Base-by-base conservation (phyloP, 768 basidiomycete species). In the Mycena maculata region DNA sequence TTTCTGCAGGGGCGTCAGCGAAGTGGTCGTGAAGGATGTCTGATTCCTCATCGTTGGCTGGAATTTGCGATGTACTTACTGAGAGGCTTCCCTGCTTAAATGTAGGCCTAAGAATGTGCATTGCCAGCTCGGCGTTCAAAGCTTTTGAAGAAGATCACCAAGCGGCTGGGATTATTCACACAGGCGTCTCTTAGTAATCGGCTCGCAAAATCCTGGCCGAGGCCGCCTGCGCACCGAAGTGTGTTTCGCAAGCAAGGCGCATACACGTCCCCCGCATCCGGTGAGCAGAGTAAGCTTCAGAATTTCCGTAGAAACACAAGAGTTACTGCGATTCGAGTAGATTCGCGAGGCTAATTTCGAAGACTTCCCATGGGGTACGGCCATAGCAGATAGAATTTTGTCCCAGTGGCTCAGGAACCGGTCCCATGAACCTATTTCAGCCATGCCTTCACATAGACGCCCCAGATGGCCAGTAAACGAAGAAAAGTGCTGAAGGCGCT, bases 1-100 rank as follows among this genome's bases (percentile, higher is more conserved):
- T 18, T 55, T 63, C 25, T 60, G 57, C 16, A 68, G 20, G 15
- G 67, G 63, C 20, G 39, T 45, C 15, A 42, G 18, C 22, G 52
- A n/a, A 30, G 18, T 45, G 22, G 2, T 22, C 23, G 52, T 4
- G 20, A 62, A 62, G 10, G 52, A 33, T 13, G 30, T 9, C 13
- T 54, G 50, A 11, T 42, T 42, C 10, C 47, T 9, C 52, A 47
- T 62, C 2, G 49, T 33, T 20, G 10, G 3, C 13, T 28, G 9
- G 31, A 28, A 20, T 5, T 31, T 11, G 22, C 28, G 39, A 25
- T 2, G 13, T 2, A 30, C 41, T 30, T 20, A 31, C 55, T n/a
- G 28, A n/a, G 28, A 56, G 13, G 55, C 39, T 25, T 16, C 28
- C 4, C 41, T n/a, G 11, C 41, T 56, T 56, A 56, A 56, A 44